Conservation (phyloP, 2,329 filamentous ascomycete species). For the Aspergillus caelatus region DNA sequence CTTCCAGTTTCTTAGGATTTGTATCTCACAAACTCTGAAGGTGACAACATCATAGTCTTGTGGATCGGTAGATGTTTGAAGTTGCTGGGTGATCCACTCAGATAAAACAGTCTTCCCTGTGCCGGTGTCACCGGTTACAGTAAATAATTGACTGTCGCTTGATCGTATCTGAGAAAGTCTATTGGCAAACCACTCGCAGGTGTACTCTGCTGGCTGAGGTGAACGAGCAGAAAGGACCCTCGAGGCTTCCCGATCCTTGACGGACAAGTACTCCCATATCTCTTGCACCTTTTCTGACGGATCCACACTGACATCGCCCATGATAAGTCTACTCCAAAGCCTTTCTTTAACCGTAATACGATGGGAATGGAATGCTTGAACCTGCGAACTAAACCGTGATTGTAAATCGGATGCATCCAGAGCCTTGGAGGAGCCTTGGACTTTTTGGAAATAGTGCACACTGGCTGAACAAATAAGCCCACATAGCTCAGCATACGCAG, state of each 20-base stretch:
- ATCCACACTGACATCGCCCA: background rate
- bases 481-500: background rate
- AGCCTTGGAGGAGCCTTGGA: background rate
- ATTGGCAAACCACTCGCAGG: conserved; percentile 9
- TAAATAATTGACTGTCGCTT: background rate
- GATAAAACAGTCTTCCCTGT: conserved; percentile 7
- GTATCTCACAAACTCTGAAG: background rate
- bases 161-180: conserved; percentile 1
- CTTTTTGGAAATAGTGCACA: background rate
- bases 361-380: background rate
- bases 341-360: background rate
- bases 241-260: background rate
- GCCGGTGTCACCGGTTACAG: background rate
- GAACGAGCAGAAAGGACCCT: background rate
- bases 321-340: background rate
- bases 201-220: background rate
- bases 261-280: conserved; percentile 4
- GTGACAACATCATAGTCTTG: background rate
- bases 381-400: background rate
- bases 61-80: conserved; percentile 1
- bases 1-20: no score
- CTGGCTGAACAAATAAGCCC: background rate
- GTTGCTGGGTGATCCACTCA: conserved; percentile 5
- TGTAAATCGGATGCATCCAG: background rate
- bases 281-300: background rate